Evolutionary conservation across 2,329 filamentous ascomycete species (phyloP), one percentile per base, ranked within the genome.

Genomic region (Ilyonectria robusta): DNA sequence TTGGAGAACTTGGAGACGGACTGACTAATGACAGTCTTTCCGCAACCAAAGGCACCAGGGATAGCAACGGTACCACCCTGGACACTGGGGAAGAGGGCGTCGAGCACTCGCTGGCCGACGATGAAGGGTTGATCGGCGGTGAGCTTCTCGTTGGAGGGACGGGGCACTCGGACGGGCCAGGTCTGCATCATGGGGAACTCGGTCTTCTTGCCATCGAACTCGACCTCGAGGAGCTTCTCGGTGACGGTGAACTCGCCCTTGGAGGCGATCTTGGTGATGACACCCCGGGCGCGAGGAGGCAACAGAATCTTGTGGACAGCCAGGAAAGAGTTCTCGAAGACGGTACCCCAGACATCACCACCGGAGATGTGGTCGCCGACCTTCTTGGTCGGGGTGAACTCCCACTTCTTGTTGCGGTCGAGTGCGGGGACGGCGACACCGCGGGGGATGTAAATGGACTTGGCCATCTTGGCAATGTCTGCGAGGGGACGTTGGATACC

Each of bases 1-100:
- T 99, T 99, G 79, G 96, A 99, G 87, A 99, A 99, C 85, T 99
- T 99, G 83, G 96, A 99, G 71, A 99, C 93, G 68, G 94, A 97
- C 85, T 99, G 96, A 78, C 92, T 95, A 84, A 99, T 99, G 85
- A 99, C 96, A 77, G 96, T 99, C 91, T 99, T 99, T 80, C 96
- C 96, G 79, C 96, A 99, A 72, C 96, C 96, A 81, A 99, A 99
- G 83, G 96, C 96, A 80, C 96, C 96, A 29, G 96, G 96, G 79
- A 99, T 99, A 80, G 95, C 97, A 73, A 98, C 94, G 50, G 96
- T 99, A 80, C 96, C 96, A 82, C 96, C 96, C 85, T 97, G 94
- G 10, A 99, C 96, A 86, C 93, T 92, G 60, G 96, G 96, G 87
- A 98, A 99, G 53, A 99, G 90, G 71, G 96, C 93, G 81, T 99